A percentile compares a stretch with the other conserved stretches of the same genome.
These are phyloP conservation scores for Arxiozyma heterogenica DNA, from an alignment of 1,139 yeast species.

Conservation along the genomic window DNA sequence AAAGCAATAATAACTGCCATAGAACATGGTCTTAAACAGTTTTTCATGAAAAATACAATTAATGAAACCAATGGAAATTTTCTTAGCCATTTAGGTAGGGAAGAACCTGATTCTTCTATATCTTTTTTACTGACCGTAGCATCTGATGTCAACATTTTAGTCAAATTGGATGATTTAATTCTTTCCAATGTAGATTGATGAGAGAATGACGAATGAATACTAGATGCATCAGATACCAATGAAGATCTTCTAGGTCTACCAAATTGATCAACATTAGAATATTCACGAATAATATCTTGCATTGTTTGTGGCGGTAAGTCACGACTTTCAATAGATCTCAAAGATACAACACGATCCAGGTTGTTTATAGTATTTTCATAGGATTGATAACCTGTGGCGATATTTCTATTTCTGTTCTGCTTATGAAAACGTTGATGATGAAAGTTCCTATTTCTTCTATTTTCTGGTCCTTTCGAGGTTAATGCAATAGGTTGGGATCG, in stretches of 20 bases:
- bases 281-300: conserved; percentile 50
- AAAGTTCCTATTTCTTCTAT: conserved; percentile 4
- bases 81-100: conserved; percentile 22
- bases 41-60: conserved; percentile 38
- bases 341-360: conserved; percentile 1
- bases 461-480: conserved; percentile 8
- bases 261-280: conserved; percentile 40
- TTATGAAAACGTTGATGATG: conserved; percentile 4
- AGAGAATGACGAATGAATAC: conserved; percentile 1
- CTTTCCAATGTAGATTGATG: conserved; percentile 7
- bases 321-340: conserved; percentile 30
- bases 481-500: conserved; percentile 20
- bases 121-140: conserved; percentile 28
- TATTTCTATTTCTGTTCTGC: neutral
- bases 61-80: conserved; percentile 25
- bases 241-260: conserved; percentile 21
- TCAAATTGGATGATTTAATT: conserved; percentile 18
- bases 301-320: conserved; percentile 44
- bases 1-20: conserved; percentile 54
- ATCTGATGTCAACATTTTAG: conserved; percentile 29
- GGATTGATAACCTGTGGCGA: neutral
- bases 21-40: conserved; percentile 65
- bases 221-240: conserved; percentile 3
- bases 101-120: conserved; percentile 26
- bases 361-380: neutral